Percentiles rank a stretch among this genome's conserved stretches.
Evolutionary conservation across 352 stramenopile species (phyloP).

Genomic region (Globisporangium solare): DNA sequence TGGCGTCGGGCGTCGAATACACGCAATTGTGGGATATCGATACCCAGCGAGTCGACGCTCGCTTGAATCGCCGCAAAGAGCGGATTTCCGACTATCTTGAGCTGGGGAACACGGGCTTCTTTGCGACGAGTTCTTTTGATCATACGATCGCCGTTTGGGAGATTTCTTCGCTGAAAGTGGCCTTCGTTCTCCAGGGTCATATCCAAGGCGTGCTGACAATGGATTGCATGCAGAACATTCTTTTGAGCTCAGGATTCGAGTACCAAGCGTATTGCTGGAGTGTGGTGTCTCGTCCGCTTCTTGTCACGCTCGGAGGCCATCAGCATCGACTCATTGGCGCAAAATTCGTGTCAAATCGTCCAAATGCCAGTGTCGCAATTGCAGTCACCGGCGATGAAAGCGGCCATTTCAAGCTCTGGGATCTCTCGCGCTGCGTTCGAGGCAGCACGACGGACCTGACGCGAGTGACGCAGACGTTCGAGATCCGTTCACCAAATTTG

Average conservation of each 20-base stretch:
- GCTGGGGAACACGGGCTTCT: conserved; percentile 38
- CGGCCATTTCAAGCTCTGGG: conserved; percentile 79
- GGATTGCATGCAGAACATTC: conserved; percentile 44
- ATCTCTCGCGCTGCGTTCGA: conserved; percentile 50
- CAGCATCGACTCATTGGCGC: conserved; percentile 63
- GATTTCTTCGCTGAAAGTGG: conserved; percentile 33
- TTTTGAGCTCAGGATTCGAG: conserved; percentile 80
- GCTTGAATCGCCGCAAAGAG: conserved; percentile 33
- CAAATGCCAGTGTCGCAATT: conserved; percentile 9
- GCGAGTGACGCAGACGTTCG: conserved; percentile 40
- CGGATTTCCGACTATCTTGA: conserved; percentile 56
- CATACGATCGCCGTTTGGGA: conserved; percentile 73
- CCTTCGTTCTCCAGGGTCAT: conserved; percentile 62
- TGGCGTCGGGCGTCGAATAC: conserved; percentile 39
- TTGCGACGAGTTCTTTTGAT: conserved; percentile 77
- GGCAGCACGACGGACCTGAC: conserved; percentile 31
- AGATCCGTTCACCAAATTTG: conserved; percentile 35
- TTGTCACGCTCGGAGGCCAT: conserved; percentile 61
- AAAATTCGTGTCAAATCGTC: conserved; percentile 42
- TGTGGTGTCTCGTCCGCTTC: conserved; percentile 32
- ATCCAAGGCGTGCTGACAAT: conserved; percentile 58
- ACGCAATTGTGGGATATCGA: conserved; percentile 71
- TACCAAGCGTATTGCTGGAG: conserved; percentile 82
- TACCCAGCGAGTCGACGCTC: conserved; percentile 21
- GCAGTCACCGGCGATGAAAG: conserved; percentile 66